A percentile compares a stretch with the other conserved stretches of the same genome.
phyloP scores from a whole-genome alignment of 768 basidiomycete genomes.

The Leccinum barrowsii region DNA sequence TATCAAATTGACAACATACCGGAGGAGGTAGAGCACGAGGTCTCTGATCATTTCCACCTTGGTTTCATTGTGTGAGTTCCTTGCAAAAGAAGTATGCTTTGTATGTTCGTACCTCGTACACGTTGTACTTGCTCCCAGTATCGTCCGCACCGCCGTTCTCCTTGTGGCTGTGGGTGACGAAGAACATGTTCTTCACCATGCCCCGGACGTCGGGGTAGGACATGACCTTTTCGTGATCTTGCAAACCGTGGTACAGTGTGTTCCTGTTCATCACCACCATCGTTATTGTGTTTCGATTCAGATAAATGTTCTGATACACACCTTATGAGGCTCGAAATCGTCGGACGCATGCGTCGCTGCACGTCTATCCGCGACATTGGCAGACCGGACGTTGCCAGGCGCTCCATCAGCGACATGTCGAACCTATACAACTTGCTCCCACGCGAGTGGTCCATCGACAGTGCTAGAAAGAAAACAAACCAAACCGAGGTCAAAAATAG shows the following conservation, averaged over 20 bases:
- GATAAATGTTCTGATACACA: not conserved
- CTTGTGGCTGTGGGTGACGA: conserved; percentile 56
- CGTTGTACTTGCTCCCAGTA: conserved; percentile 63
- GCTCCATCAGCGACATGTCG: conserved; percentile 75
- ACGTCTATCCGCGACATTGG: conserved; percentile 69
- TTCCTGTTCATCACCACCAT: conserved; percentile 33
- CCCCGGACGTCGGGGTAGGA: conserved; percentile 58
- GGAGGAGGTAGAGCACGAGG: conserved; percentile 49
- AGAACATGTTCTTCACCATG: conserved; percentile 61
- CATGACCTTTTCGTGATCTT: conserved; percentile 53
- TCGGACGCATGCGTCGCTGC: conserved; percentile 73
- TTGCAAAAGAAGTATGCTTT: not conserved
- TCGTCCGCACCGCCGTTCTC: conserved; percentile 62
- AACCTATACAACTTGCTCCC: conserved; percentile 58
- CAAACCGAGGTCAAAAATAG: not conserved
- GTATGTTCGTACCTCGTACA: conserved; percentile 64
- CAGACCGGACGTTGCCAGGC: conserved; percentile 53
- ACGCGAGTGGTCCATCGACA: conserved; percentile 64
- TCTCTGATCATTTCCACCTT: conserved; percentile 49
- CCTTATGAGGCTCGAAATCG: conserved; percentile 52
- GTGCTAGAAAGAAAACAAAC: conserved; percentile 34
- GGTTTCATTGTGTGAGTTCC: conserved; percentile 1
- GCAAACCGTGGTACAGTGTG: conserved; percentile 58
- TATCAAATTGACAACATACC: conserved; percentile 16
- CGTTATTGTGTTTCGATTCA: not conserved